Base-by-base conservation (phyloP, 176 grass and related monocot genomes). In the Tillandsia leiboldiana region DNA sequence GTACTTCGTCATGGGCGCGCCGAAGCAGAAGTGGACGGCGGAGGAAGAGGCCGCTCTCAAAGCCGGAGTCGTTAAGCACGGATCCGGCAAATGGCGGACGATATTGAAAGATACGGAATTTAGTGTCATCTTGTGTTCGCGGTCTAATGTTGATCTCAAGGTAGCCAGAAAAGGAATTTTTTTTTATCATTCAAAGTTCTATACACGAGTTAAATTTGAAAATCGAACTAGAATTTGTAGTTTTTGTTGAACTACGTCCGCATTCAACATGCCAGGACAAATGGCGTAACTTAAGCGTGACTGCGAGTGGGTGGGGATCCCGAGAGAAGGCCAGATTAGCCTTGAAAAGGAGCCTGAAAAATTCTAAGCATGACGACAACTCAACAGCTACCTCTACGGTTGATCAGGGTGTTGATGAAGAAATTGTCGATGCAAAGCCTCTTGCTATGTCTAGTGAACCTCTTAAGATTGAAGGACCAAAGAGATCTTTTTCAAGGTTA, bases 141-240 rank as follows among this genome's bases (percentile, higher is more conserved):
- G 92, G 66, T 96, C 92, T 65, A 96, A 96, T 91, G 87, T 96
- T 72, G 92, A 96, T 77, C 92, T 96, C 72, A 96, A 92, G 88
- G 92, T 96, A 61, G n/a, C 56, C 2, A 61, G n/a, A 61, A 61
- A 59, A 22, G 15, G 7, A 10, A 61, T 20, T 10, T 18, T 61
- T 61, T 59, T 6, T 22, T 42, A 42, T 61, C 22, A 61, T 61
- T 61, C 56, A 9, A 23, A 18, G 56, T 10, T 61, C 56, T 61
- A 8, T 61, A 22, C 15, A 18, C 2, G 7, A 61, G 15, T 18
- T 42, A 61, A 23, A 61, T 61, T 7, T 6, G 13, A 20, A 61
- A 18, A 61, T 22, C 15, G 9, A 20, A 23, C 22, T 18, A 61
- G 56, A 61, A 61, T 20, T 18, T 61, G 15, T 61, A 23, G 22